A percentile compares a stretch with the other conserved stretches of the same genome.
Evolutionary conservation across 331 rosid species (phyloP).

Genomic region (Saraca asoca): DNA sequence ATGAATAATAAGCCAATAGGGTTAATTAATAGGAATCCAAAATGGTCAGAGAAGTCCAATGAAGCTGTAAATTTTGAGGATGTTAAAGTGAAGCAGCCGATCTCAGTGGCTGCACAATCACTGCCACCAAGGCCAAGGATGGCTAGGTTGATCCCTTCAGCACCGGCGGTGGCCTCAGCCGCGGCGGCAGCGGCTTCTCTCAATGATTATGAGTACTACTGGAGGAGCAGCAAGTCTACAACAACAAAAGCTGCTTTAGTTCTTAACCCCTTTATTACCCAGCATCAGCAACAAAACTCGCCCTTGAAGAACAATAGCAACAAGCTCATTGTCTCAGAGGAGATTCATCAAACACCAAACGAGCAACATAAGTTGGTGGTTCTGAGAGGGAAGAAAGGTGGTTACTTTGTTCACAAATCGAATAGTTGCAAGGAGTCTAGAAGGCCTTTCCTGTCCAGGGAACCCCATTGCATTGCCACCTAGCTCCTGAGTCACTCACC

Average conservation of each 20-base stretch:
- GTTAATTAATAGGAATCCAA: conserved; percentile 39
- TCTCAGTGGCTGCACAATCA: conserved; percentile 44
- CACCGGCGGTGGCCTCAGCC: conserved; percentile 27
- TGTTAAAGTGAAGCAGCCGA: conserved; percentile 25
- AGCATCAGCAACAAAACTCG: conserved; percentile 12
- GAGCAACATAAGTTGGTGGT: conserved; percentile 52
- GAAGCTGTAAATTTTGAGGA: conserved; percentile 48
- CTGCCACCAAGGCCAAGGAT: conserved; percentile 66
- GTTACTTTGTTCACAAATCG: conserved; percentile 54
- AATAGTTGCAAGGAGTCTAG: conserved; percentile 70
- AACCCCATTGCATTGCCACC: conserved; percentile 85
- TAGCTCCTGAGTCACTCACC: conserved; percentile 47
- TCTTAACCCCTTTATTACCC: conserved; percentile 20
- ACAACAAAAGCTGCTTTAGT: conserved; percentile 11
- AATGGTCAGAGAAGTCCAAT: conserved; percentile 51
- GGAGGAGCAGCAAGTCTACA: conserved; percentile 61
- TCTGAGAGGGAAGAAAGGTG: conserved; percentile 67
- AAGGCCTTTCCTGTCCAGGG: conserved; percentile 69
- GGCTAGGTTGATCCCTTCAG: conserved; percentile 45
- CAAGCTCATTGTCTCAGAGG: conserved; percentile 35
- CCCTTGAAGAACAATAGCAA: conserved; percentile 27
- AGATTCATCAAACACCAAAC: conserved; percentile 26
- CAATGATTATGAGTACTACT: conserved; percentile 70
- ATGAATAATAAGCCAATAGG: conserved; percentile 50
- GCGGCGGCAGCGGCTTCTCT: conserved; percentile 44